These are phyloP conservation scores for Telfairia occidentalis DNA, from an alignment of 331 rosid species.

Conservation along the genomic window DNA sequence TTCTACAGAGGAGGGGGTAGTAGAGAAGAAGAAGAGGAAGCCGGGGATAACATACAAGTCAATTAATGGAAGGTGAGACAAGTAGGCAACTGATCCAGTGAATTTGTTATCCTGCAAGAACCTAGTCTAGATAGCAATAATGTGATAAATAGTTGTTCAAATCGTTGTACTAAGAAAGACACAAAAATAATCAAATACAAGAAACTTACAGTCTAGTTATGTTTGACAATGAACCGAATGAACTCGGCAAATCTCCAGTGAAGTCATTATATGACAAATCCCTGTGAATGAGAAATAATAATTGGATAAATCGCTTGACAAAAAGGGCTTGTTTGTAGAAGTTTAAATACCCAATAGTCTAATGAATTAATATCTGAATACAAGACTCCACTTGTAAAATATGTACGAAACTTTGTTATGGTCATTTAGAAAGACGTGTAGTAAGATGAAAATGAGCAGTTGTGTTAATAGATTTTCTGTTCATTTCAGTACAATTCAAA, in stretches of 20 bases:
- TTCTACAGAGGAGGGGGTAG: neutral
- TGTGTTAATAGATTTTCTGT: neutral
- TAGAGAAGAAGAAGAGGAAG: neutral
- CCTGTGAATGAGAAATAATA: conserved; percentile 24
- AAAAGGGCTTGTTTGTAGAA: neutral
- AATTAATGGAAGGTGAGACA: conserved; percentile 57
- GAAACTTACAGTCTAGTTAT: conserved; percentile 38
- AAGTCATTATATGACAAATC: conserved; percentile 68
- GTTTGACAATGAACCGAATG: conserved; percentile 56
- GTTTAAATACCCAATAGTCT: neutral
- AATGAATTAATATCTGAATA: neutral
- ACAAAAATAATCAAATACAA: neutral
- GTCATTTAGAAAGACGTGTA: neutral
- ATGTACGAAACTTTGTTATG: neutral
- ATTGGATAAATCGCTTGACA: neutral
- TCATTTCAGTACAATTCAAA: conserved; percentile 5
- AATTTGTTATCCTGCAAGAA: conserved; percentile 58
- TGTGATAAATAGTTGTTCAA: conserved; percentile 1
- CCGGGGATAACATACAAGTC: conserved; percentile 38
- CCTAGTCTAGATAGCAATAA: conserved; percentile 25
- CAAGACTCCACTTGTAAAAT: neutral
- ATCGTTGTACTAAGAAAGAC: neutral
- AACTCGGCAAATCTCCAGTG: conserved; percentile 77
- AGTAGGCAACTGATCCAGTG: conserved; percentile 72
- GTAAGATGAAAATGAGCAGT: neutral